Evolutionary conservation across 192 early-diverging fungal species (phyloP).

Genomic region (Linderina pennispora): DNA sequence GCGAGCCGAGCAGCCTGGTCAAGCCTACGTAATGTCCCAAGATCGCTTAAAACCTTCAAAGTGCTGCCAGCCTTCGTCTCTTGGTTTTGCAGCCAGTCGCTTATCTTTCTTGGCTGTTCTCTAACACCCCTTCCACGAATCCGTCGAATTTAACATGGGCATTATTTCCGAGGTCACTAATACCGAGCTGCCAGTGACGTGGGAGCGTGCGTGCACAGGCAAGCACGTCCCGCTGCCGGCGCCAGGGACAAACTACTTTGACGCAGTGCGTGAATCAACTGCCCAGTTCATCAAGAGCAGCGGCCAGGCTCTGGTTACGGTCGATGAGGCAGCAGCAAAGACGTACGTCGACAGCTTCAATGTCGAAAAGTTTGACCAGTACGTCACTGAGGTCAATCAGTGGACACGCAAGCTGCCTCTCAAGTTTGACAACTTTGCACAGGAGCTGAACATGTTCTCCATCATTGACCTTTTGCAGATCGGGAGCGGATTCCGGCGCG

Average conservation of each 20-base stretch:
- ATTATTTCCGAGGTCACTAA: constrained; percentile 26
- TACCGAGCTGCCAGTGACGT: constrained; percentile 14
- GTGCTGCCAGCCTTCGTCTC: too few species aligned
- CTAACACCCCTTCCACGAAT: too few species aligned
- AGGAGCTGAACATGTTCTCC: constrained; percentile 74
- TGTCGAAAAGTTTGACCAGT: constrained; percentile 25
- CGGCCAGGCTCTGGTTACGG: constrained; percentile 20
- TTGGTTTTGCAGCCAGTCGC: too few species aligned
- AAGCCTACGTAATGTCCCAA: too few species aligned
- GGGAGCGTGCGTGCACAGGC: constrained; percentile 31
- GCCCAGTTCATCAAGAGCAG: constrained; percentile 9
- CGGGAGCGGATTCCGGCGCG: constrained; percentile 67
- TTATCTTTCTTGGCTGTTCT: too few species aligned
- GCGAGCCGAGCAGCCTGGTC: too few species aligned
- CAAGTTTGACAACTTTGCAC: constrained; percentile 62
- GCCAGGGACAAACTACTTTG: constrained; percentile 17
- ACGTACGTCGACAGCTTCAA: constrained; percentile 32
- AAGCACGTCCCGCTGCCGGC: constrained; percentile 10
- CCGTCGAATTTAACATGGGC: too few species aligned
- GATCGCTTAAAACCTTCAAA: too few species aligned
- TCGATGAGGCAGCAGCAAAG: constrained; percentile 22
- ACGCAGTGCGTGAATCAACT: constrained; percentile 39
- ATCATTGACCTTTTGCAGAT: constrained; percentile 71
- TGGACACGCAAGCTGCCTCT: constrained; percentile 64
- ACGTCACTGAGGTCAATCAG: constrained; percentile 25